These are phyloP conservation scores for Suillus luteus DNA, from an alignment of 768 basidiomycete genomes.

Conservation along the genomic window DNA sequence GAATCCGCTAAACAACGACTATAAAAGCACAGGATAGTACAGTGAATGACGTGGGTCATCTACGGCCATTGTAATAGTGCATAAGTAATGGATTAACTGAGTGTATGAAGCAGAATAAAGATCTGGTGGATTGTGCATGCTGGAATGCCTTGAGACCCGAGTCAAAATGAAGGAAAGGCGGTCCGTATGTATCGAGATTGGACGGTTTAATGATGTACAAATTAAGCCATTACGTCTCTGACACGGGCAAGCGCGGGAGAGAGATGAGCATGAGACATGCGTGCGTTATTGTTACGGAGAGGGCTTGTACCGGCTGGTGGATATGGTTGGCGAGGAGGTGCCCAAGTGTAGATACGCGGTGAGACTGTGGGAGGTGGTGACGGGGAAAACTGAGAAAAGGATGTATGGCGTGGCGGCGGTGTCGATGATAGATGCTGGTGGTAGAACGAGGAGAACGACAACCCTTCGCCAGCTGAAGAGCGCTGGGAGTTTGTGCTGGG, in stretches of 20 bases:
- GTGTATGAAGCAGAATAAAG: conserved; percentile 24
- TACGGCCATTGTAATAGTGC: conserved; percentile 33
- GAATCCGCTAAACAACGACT: conserved; percentile 34
- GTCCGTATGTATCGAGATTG: conserved; percentile 18
- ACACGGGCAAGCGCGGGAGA: conserved; percentile 48
- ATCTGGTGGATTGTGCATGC: conserved; percentile 22
- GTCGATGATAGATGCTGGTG: conserved; percentile 31
- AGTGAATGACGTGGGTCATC: conserved; percentile 29
- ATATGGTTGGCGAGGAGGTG: conserved; percentile 35
- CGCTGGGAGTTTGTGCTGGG: conserved; percentile 26
- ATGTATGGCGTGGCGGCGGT: conserved; percentile 31
- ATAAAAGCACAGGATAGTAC: conserved; percentile 37
- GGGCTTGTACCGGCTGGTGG: conserved; percentile 43
- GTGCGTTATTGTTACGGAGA: conserved; percentile 58
- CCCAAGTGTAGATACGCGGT: conserved; percentile 61
- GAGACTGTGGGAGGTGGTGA: conserved; percentile 59
- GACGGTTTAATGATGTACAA: background rate
- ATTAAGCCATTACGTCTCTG: conserved; percentile 38
- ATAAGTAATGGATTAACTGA: conserved; percentile 40
- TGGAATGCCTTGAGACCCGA: conserved; percentile 18
- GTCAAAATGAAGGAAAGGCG: conserved; percentile 13
- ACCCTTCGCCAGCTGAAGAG: conserved; percentile 24
- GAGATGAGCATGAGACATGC: conserved; percentile 61
- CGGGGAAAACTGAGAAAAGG: conserved; percentile 35
- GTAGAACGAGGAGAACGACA: conserved; percentile 10